A percentile compares a stretch with the other conserved stretches of the same genome.
These are phyloP conservation scores for Ceratocystiopsis brevicomis DNA, from an alignment of 2,329 filamentous ascomycete species.

Conservation along the genomic window DNA sequence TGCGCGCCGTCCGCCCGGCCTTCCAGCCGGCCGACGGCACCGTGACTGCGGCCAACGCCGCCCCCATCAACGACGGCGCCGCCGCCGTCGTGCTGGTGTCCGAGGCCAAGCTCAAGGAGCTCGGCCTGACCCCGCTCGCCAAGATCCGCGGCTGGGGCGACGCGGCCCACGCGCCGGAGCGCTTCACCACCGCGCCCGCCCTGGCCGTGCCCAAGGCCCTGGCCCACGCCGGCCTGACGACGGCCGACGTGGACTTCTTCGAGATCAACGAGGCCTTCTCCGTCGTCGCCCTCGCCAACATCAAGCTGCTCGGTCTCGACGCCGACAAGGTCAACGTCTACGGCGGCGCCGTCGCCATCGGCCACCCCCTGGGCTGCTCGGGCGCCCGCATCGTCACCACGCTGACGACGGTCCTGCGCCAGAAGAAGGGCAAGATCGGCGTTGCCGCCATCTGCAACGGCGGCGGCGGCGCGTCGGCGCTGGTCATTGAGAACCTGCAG, in stretches of 20 bases:
- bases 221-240: conserved; percentile 72
- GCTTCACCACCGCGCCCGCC: conserved; percentile 87
- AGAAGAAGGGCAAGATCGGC: conserved; percentile 87
- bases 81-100: conserved; percentile 85
- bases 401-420: conserved; percentile 66
- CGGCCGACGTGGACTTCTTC: conserved; percentile 70
- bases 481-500: conserved; percentile 66
- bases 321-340: conserved; percentile 87
- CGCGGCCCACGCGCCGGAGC: conserved; percentile 74
- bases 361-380: conserved; percentile 84
- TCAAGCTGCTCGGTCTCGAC: conserved; percentile 67
- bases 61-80: conserved; percentile 87
- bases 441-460: conserved; percentile 95
- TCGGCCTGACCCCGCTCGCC: conserved; percentile 76
- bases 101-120: conserved; percentile 81
- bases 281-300: conserved; percentile 87
- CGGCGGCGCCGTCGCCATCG: conserved; percentile 86
- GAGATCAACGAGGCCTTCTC: conserved; percentile 99
- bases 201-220: conserved; percentile 94
- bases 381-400: conserved; percentile 89
- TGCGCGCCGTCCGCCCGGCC: conserved; percentile 66
- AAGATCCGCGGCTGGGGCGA: conserved; percentile 98
- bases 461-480: conserved; percentile 80
- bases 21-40: conserved; percentile 68
- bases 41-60: conserved; percentile 90